Evolutionary conservation across 805 yeast genomes (phyloP), one percentile per base, ranked within the genome.

Genomic region (Wilhelminamyces savonicus): DNA sequence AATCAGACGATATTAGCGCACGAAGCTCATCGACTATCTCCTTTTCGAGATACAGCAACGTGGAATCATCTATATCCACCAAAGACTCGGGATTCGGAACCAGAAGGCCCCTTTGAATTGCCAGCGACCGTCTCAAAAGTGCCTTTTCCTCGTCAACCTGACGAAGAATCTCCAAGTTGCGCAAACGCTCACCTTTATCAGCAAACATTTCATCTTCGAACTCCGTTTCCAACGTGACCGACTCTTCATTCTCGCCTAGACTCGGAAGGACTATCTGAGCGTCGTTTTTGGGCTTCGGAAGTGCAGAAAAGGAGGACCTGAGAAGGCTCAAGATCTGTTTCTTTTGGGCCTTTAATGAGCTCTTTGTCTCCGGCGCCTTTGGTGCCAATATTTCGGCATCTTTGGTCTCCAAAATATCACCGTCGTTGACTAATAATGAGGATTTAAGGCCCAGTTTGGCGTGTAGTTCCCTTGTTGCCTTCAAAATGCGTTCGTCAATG

Each of bases 41-140:
- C 5, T 30, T 17, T 2, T 52, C 53, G 13, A n/a, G n/a, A n/a
- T n/a, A n/a, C n/a, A n/a, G 24, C 4, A 1, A 10, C 20, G 4
- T 7, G 7, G 13, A 6, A 6, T 17, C 19, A 17, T 6, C 8
- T 6, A 17, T 8, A 7, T 17, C 19, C 8, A 17, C 19, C 8
- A 17, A 17, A 55, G 58, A 26, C 12, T 16, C 25, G 45, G 40
- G 29, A 13, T 56, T 28, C 1, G 76, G 76, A 10, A 70, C 54
- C 0, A 61, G 56, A 7, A 76, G 54, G 0, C 60, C 69, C 28
- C 51, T 48, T 41, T 69, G 74, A 1, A 73, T 50, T 2, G 59
- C 77, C 34, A 56, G 64, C 0, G 81, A 69, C 27, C 74, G 43
- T 23, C 74, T 48, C 6, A 56, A 39, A 21, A 46, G 50, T 4